Evolutionary conservation across 371 early-diverging fungal genomes (phyloP).

Genomic region (Apophysomyces elegans): DNA sequence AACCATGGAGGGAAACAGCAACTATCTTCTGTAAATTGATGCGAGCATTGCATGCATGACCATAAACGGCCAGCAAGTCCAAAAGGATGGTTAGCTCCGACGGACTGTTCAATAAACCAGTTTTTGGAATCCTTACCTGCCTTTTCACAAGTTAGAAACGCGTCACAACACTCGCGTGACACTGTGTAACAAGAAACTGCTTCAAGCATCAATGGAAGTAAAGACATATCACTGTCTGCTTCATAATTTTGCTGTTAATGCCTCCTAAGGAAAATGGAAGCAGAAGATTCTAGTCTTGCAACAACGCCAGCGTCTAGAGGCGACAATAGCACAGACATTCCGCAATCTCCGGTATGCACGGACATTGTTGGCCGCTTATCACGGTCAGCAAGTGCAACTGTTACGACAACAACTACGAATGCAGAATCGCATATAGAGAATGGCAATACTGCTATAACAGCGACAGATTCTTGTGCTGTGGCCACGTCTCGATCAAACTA

Average conservation of each 20-base stretch:
- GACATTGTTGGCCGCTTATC: constrained; percentile 13
- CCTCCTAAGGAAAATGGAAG: neutral
- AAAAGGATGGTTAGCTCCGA: too few species aligned
- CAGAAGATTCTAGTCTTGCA: neutral
- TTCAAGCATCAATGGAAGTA: neutral
- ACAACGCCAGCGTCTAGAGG: neutral
- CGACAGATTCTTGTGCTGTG: constrained; percentile 1
- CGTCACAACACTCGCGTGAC: constrained; percentile 6
- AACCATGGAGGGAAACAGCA: too few species aligned
- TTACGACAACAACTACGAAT: constrained; percentile 12
- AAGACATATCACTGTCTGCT: neutral
- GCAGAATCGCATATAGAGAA: constrained; percentile 11
- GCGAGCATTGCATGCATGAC: too few species aligned
- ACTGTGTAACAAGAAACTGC: neutral
- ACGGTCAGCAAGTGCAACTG: constrained; percentile 14
- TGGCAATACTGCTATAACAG: neutral
- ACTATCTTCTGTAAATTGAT: too few species aligned
- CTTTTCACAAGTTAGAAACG: neutral
- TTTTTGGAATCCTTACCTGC: too few species aligned
- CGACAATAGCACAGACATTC: neutral
- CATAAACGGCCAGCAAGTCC: too few species aligned
- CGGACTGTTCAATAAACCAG: too few species aligned
- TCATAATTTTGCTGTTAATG: neutral
- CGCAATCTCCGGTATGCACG: constrained; percentile 9
- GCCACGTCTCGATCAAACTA: neutral